phyloP scores from a whole-genome alignment of 2,329 filamentous ascomycete species.

The Fusarium lateritium region DNA sequence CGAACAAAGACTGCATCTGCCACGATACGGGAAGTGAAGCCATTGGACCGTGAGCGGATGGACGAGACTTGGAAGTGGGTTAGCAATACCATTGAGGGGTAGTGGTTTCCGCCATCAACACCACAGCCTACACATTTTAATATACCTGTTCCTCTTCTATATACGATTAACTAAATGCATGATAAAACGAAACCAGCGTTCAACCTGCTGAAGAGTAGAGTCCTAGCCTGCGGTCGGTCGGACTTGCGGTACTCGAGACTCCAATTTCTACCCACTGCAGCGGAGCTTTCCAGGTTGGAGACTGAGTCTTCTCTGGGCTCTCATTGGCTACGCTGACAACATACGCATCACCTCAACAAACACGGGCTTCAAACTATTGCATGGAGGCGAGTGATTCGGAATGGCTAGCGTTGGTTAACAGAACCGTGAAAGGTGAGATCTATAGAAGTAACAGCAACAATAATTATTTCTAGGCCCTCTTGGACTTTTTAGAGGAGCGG shows the following conservation, averaged over 20 bases:
- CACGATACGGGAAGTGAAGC: slow-evolving; percentile 23
- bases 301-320: no score
- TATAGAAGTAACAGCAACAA: neutral
- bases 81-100: slow-evolving; percentile 3
- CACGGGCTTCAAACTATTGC: fast-evolving
- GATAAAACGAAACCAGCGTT: no score
- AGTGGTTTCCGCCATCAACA: neutral
- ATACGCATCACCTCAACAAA: no score
- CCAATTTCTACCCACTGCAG: no score
- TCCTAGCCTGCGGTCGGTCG: no score
- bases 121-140: no score
- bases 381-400: neutral
- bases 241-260: no score
- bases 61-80: slow-evolving; percentile 46
- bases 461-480: neutral
- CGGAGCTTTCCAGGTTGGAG: no score
- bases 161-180: no score
- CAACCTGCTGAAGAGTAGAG: no score
- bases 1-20: slow-evolving; percentile 17
- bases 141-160: no score
- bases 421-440: neutral
- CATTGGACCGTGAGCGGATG: slow-evolving; percentile 33
- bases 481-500: neutral
- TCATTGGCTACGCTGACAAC: no score
- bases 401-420: neutral